Percentiles rank a stretch among this genome's conserved stretches.
Conservation (phyloP, 2,329 filamentous ascomycete species). For the Chaetothyriales sp. region DNA sequence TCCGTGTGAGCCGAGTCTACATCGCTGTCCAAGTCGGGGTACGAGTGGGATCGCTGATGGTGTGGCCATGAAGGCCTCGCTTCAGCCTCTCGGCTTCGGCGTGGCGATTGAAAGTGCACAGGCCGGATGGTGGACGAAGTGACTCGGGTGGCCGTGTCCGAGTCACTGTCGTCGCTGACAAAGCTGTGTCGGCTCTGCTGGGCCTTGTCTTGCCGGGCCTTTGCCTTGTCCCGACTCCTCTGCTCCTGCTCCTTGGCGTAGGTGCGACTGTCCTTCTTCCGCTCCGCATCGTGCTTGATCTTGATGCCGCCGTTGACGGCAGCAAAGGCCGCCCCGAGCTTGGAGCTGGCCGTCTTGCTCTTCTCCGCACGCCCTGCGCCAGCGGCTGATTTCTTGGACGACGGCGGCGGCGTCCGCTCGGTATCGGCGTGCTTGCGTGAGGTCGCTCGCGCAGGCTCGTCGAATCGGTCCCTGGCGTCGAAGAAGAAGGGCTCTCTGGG, state of each 20-base stretch:
- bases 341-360: constrained; percentile 13
- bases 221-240: constrained; percentile 32
- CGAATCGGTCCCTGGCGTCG: constrained; percentile 24
- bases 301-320: constrained; percentile 10
- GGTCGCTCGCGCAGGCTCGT: constrained; percentile 25
- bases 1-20: background rate
- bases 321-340: constrained; percentile 3
- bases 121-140: constrained; percentile 13
- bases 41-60: constrained; percentile 14
- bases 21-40: constrained; percentile 17
- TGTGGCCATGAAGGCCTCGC: background rate
- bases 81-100: background rate
- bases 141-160: constrained; percentile 16
- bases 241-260: constrained; percentile 20
- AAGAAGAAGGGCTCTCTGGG: constrained; percentile 21
- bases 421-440: constrained; percentile 29
- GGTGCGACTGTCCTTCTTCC: constrained; percentile 10
- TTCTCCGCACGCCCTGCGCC: constrained; percentile 26
- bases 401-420: constrained; percentile 21
- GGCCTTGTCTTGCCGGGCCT: constrained; percentile 27
- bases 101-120: background rate
- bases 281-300: constrained; percentile 12
- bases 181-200: constrained; percentile 21
- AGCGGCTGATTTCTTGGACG: constrained; percentile 20
- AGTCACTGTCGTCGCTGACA: constrained; percentile 24